Evolutionary conservation across 176 grass and related monocot species (phyloP).

Genomic region (Aegilops longissima): DNA sequence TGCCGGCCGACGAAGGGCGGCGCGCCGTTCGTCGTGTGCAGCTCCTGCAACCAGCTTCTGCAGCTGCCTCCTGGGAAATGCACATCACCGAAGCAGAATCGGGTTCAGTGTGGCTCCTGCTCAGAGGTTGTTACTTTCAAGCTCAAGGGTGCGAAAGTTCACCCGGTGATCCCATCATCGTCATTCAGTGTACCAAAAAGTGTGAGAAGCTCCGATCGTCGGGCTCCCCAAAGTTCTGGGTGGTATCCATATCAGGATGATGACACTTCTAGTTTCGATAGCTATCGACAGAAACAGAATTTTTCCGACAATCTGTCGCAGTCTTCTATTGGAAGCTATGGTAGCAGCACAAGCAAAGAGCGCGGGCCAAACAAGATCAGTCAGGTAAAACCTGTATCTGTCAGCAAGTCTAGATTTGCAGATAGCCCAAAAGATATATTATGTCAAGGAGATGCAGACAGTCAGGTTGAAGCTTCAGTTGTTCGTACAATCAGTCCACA

Average conservation of each 20-base stretch:
- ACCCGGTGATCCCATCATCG: neutral
- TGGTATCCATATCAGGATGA: slow-evolving; percentile 52
- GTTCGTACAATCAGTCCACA: slow-evolving; percentile 6
- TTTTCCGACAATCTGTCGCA: slow-evolving; percentile 32
- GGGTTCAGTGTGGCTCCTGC: slow-evolving; percentile 73
- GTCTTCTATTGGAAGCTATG: slow-evolving; percentile 38
- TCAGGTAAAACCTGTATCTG: slow-evolving; percentile 31
- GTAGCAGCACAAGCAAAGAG: slow-evolving; percentile 31
- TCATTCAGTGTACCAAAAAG: slow-evolving; percentile 21
- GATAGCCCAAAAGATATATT: slow-evolving; percentile 55
- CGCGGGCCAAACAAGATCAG: slow-evolving; percentile 24
- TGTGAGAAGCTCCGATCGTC: slow-evolving; percentile 27
- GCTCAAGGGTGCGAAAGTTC: slow-evolving; percentile 47
- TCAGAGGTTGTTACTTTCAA: slow-evolving; percentile 53
- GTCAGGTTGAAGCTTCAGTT: slow-evolving; percentile 19
- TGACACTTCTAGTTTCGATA: slow-evolving; percentile 36
- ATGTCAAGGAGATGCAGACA: slow-evolving; percentile 45
- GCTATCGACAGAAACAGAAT: slow-evolving; percentile 34
- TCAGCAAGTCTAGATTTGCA: slow-evolving; percentile 42
- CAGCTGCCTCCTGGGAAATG: slow-evolving; percentile 55
- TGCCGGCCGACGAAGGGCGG: slow-evolving; percentile 58
- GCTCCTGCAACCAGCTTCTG: slow-evolving; percentile 65
- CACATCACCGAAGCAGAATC: slow-evolving; percentile 33
- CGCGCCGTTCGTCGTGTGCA: slow-evolving; percentile 72
- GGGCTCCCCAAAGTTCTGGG: slow-evolving; percentile 22